Evolutionary conservation across 257 asterid species (phyloP).

Genomic region (Ligustrum vulgare): DNA sequence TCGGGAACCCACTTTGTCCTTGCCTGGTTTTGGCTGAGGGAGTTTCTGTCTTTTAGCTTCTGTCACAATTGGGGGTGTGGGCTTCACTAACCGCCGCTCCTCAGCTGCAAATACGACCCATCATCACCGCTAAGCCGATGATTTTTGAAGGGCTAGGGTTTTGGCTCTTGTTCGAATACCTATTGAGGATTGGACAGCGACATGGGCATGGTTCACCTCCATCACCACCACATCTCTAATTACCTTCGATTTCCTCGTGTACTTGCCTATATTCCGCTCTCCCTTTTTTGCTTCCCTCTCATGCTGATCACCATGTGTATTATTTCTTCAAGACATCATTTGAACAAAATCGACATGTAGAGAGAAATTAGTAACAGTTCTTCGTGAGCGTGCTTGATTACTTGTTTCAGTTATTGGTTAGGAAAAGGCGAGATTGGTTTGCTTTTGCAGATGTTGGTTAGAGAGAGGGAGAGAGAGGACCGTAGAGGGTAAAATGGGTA

Average conservation of each 20-base stretch:
- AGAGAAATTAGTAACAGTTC: neutral
- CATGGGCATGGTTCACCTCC: conserved; percentile 19
- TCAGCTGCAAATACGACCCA: conserved; percentile 35
- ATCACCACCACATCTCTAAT: conserved; percentile 21
- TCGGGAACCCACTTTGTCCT: neutral
- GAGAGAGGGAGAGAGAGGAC: neutral
- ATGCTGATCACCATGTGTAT: conserved; percentile 3
- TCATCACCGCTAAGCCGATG: conserved; percentile 24
- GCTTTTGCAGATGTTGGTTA: conserved; percentile 31
- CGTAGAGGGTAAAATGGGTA: neutral
- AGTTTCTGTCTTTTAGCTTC: conserved; percentile 24
- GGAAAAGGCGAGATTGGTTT: conserved; percentile 14
- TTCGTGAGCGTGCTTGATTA: neutral
- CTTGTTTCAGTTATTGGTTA: conserved; percentile 24
- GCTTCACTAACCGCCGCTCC: conserved; percentile 30
- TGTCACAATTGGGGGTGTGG: conserved; percentile 19
- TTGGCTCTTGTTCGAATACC: conserved; percentile 44
- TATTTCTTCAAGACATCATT: conserved; percentile 6
- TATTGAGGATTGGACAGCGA: conserved; percentile 18
- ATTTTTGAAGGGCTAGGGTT: conserved; percentile 34
- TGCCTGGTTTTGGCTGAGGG: neutral
- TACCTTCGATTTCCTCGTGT: conserved; percentile 31
- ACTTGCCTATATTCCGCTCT: conserved; percentile 29
- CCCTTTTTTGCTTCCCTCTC: neutral
- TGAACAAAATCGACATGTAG: neutral